phyloP scores from a whole-genome alignment of 192 early-diverging fungal species.

The Linnemannia zychae region DNA sequence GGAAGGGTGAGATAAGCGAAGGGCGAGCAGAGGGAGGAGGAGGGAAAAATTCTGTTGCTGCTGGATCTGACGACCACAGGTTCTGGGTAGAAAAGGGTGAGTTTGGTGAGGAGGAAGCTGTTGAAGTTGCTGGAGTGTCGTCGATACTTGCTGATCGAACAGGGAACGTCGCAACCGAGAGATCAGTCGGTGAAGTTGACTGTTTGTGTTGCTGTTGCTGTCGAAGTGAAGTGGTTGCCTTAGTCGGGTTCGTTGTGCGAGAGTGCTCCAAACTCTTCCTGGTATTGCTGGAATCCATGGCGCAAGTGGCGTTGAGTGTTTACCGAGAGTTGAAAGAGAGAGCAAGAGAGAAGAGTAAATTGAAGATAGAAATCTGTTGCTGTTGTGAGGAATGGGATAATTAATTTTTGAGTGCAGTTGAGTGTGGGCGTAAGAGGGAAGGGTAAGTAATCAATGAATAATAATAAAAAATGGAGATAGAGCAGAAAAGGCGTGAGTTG shows the following conservation, averaged over 20 bases:
- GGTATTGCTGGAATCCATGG: neutral
- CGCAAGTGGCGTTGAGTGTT: neutral
- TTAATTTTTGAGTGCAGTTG: neutral
- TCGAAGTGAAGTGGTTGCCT: neutral
- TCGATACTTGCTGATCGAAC: conserved; percentile 16
- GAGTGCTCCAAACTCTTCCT: neutral
- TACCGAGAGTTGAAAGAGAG: neutral
- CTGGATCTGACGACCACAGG: conserved; percentile 7
- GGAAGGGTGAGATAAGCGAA: conserved; percentile 13
- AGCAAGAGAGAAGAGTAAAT: no score
- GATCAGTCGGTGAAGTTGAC: neutral
- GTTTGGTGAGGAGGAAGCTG: conserved; percentile 4
- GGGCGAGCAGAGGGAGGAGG: neutral
- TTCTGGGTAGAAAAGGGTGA: conserved; percentile 2
- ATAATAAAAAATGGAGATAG: neutral
- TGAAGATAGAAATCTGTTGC: no score
- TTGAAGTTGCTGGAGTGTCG: conserved; percentile 17
- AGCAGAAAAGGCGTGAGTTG: neutral
- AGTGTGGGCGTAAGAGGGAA: neutral
- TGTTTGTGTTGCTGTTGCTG: neutral
- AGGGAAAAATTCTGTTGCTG: neutral
- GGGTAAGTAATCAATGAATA: neutral
- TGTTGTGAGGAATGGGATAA: neutral
- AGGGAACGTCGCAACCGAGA: neutral
- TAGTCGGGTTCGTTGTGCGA: neutral